Percentiles rank a stretch among this genome's conserved stretches.
Evolutionary conservation across 108 stramenopile genomes (phyloP).

Genomic region (Fragilaria crotonensis): DNA sequence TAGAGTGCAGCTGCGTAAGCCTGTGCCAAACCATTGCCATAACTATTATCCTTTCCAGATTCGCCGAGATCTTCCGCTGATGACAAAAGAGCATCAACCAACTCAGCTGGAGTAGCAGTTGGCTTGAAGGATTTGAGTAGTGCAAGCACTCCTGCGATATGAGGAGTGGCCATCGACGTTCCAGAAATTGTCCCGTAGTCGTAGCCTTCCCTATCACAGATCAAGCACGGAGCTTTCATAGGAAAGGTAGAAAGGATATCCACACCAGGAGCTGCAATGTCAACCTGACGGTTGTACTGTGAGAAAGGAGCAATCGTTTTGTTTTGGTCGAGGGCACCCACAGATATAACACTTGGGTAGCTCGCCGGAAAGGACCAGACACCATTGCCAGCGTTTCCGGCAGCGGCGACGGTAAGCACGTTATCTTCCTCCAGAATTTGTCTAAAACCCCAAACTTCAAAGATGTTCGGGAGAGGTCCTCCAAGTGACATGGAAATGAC

Average conservation of each 20-base stretch:
- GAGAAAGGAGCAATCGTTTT: slow-evolving; percentile 30
- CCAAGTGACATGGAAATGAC: slow-evolving; percentile 36
- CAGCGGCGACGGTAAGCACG: slow-evolving; percentile 29
- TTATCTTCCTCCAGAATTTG: slow-evolving; percentile 6
- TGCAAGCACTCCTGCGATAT: slow-evolving; percentile 51
- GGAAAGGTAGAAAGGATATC: slow-evolving; percentile 19
- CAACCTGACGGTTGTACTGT: slow-evolving; percentile 36
- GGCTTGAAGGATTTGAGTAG: slow-evolving; percentile 40
- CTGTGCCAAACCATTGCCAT: not conserved
- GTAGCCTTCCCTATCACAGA: slow-evolving; percentile 4
- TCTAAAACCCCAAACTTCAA: slow-evolving; percentile 3
- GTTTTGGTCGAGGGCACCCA: slow-evolving; percentile 14
- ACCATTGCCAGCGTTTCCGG: slow-evolving; percentile 27
- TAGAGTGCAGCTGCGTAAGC: not conserved
- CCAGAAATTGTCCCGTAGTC: slow-evolving; percentile 36
- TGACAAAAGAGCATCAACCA: slow-evolving; percentile 24
- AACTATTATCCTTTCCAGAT: not conserved
- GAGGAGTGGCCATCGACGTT: slow-evolving; percentile 68
- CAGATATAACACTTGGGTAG: slow-evolving; percentile 30
- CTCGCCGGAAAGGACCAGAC: slow-evolving; percentile 22
- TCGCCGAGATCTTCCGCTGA: not conserved
- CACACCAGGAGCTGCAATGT: slow-evolving; percentile 52
- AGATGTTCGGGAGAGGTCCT: slow-evolving; percentile 9
- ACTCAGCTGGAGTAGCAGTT: slow-evolving; percentile 31
- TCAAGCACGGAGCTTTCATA: not conserved